These are phyloP conservation scores for Euphorbia schlechtendalii DNA, from an alignment of 441 rosid genomes.

Conservation along the genomic window DNA sequence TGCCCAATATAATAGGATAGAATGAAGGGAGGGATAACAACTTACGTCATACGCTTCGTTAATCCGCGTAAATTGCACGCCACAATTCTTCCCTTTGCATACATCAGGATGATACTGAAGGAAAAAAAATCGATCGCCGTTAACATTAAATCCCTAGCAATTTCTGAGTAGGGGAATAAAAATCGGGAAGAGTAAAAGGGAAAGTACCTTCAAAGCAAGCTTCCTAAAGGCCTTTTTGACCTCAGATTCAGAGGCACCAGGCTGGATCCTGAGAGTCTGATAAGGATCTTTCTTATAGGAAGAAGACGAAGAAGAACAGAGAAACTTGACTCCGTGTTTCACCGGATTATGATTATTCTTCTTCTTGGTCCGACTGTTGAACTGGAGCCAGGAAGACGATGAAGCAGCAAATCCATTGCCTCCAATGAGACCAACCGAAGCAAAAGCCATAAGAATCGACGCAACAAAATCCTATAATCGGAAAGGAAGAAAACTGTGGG, in stretches of 20 bases:
- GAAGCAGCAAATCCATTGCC: constrained; percentile 24
- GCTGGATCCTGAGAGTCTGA: constrained; percentile 67
- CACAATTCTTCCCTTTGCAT: constrained; percentile 80
- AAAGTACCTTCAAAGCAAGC: constrained; percentile 69
- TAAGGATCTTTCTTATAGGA: constrained; percentile 61
- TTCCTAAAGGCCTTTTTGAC: constrained; percentile 76
- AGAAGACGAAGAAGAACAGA: constrained; percentile 23
- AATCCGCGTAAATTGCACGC: constrained; percentile 60
- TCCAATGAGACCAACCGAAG: constrained; percentile 29
- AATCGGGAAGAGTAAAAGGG: neutral
- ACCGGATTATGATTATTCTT: constrained; percentile 24
- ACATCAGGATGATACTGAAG: constrained; percentile 93
- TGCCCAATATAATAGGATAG: neutral
- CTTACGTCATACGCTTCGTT: constrained; percentile 86
- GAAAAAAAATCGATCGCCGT: neutral
- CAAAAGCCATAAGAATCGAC: constrained; percentile 17
- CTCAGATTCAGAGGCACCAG: constrained; percentile 75
- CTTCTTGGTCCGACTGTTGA: constrained; percentile 23
- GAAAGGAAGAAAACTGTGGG: neutral
- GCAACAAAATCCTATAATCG: neutral
- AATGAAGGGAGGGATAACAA: neutral
- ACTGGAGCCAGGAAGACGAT: constrained; percentile 31
- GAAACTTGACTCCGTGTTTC: constrained; percentile 26
- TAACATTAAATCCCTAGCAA: neutral
- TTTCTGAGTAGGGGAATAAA: neutral